phyloP scores from a whole-genome alignment of 441 rosid species.

The Pelargonium myrrhifolium region DNA sequence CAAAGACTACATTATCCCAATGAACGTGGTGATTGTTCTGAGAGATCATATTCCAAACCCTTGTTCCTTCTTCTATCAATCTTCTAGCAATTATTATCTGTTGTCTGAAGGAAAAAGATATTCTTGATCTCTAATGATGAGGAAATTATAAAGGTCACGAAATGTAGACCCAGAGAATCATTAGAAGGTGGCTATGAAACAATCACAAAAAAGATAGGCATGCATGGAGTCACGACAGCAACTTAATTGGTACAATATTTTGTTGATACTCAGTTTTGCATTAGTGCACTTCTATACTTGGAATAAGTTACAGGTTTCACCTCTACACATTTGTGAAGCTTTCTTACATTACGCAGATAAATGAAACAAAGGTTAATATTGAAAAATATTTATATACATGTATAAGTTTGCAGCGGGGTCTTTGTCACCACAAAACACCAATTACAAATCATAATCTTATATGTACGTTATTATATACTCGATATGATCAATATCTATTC shows the following conservation, averaged over 20 bases:
- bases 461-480: background rate
- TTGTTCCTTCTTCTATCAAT: constrained; percentile 78
- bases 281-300: background rate
- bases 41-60: constrained; percentile 60
- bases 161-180: constrained; percentile 7
- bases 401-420: no score
- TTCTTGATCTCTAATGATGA: background rate
- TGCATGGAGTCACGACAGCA: constrained; percentile 4
- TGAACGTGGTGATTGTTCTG: constrained; percentile 48
- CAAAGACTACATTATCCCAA: constrained; percentile 56
- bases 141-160: background rate
- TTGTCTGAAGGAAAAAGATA: constrained; percentile 32
- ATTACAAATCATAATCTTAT: background rate
- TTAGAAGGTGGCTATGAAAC: background rate
- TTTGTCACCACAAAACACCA: background rate
- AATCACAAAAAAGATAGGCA: background rate
- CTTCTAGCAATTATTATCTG: constrained; percentile 61
- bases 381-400: no score
- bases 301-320: no score
- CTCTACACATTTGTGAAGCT: no score
- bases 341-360: background rate
- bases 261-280: background rate
- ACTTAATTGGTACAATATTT: constrained; percentile 13
- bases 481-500: background rate
- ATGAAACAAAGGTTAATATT: background rate